A percentile compares a stretch with the other conserved stretches of the same genome.
These are phyloP conservation scores for Solanum aculeatissimum DNA, from an alignment of 305 asterid species.

Conservation along the genomic window DNA sequence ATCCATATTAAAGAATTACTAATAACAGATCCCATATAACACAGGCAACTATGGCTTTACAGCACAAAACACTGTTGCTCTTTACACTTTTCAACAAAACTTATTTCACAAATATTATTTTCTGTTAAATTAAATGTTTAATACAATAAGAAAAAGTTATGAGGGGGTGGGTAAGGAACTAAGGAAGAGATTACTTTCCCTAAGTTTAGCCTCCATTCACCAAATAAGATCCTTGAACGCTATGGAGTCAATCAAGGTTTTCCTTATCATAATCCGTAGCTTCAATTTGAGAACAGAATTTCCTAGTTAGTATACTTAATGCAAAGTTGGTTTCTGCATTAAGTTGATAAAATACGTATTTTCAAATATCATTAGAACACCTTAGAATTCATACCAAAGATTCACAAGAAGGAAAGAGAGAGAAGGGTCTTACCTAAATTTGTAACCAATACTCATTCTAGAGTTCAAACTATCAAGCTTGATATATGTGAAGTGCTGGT, in stretches of 20 bases:
- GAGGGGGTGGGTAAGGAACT: background rate
- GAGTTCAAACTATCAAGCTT: background rate
- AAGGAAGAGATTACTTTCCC: background rate
- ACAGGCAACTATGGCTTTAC: background rate
- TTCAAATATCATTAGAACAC: background rate
- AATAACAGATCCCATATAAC: background rate
- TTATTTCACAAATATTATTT: background rate
- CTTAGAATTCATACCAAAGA: background rate
- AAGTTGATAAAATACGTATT: background rate
- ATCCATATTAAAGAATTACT: background rate
- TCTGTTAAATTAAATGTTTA: background rate
- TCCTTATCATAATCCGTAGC: background rate
- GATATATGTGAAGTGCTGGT: background rate
- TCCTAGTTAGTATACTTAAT: background rate
- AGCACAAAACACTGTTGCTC: background rate
- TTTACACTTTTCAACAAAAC: background rate
- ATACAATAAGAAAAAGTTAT: background rate
- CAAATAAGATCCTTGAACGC: background rate
- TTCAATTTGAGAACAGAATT: background rate
- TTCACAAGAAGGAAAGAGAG: background rate
- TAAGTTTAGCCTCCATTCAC: background rate
- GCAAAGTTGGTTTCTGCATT: background rate
- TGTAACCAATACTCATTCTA: background rate
- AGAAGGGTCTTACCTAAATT: background rate
- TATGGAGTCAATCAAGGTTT: background rate